Base-by-base conservation (phyloP, 1,284 basidiomycete species). In the Boletellus deceptivus region DNA sequence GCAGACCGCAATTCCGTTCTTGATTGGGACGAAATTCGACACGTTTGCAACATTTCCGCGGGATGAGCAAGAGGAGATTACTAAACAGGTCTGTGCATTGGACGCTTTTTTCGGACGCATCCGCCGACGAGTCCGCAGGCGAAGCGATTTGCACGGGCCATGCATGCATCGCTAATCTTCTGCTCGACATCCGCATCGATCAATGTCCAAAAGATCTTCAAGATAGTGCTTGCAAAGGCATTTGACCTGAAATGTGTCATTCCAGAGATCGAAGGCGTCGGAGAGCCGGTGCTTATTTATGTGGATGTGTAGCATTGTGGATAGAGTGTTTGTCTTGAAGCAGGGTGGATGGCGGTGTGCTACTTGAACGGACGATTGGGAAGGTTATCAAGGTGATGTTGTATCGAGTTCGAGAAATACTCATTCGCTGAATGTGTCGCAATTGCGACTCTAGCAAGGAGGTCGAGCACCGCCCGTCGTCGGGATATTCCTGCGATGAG, bases 151-250 rank as follows among this genome's bases (percentile, higher is more conserved):
- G 91, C 93, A 49, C 89, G 93, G 68, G 96, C 96, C 43, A 99
- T 98, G 96, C 94, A 97, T 66, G 94, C 96, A 9, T 96, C 94
- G 9, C 76, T 99, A 62, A 96, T 98, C 71, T 99, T 98, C 73
- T 98, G 94, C 73, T 98, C 94, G 40, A 98, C 96, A 37, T 92
- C 91, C 36, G 93, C 95, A 59, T 93, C 93, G 53, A 97, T 98
- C 76, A 98, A 99, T 70, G 95, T 99, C 48, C 96, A 98, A 78
- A 97, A 98, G 80, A 98, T 98, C 61, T 98, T 98, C 85, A 97
- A 98, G 78, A 94, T 95, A 70, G 89, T 94, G 40, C 79, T 93
- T 46, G 89, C 89, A 48, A 92, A 93, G 68, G 90, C 91, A 29
- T 93, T 93, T 62, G 91, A 92, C 71, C 77, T 89, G 53, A 92